Conservation (phyloP, 495 filamentous ascomycete species). For the Penicillium tannophilum region DNA sequence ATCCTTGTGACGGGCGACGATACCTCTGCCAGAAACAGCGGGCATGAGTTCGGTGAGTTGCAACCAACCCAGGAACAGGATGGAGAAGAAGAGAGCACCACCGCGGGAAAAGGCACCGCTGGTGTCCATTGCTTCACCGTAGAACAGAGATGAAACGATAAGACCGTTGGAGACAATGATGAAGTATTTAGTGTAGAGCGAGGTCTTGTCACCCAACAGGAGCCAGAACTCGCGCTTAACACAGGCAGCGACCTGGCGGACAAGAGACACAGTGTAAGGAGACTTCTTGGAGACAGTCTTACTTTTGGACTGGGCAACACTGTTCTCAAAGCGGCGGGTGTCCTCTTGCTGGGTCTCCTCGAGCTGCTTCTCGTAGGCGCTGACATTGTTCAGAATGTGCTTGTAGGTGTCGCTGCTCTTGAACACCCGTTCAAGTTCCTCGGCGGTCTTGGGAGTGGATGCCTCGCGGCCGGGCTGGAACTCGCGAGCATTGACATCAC, state of each 20-base stretch:
- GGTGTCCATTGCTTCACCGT: constrained; percentile 63
- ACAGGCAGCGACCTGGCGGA: constrained; percentile 68
- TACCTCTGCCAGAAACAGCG: constrained; percentile 62
- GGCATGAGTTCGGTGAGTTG: constrained; percentile 72
- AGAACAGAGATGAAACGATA: constrained; percentile 75
- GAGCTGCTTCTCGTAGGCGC: constrained; percentile 61
- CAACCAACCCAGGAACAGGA: constrained; percentile 75
- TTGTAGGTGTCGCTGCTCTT: constrained; percentile 53
- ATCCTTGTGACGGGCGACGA: constrained; percentile 66
- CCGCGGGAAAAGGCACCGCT: constrained; percentile 69
- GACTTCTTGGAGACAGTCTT: constrained; percentile 69
- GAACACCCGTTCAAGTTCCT: constrained; percentile 65
- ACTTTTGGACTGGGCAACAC: constrained; percentile 66
- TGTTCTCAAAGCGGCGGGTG: constrained; percentile 68
- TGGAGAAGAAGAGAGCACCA: constrained; percentile 72
- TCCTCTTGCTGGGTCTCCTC: constrained; percentile 62
- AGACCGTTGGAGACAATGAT: constrained; percentile 75
- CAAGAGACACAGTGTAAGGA: constrained; percentile 69
- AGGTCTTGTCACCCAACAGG: constrained; percentile 69
- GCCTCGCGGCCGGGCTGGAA: constrained; percentile 66
- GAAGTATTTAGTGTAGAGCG: constrained; percentile 76
- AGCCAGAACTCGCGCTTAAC: constrained; percentile 77
- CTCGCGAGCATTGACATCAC: constrained; percentile 70
- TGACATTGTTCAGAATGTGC: constrained; percentile 56
- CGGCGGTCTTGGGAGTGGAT: constrained; percentile 61